These are phyloP conservation scores for Neopestalotiopsis sp. DNA, from an alignment of 2,329 filamentous ascomycete species.

Conservation along the genomic window DNA sequence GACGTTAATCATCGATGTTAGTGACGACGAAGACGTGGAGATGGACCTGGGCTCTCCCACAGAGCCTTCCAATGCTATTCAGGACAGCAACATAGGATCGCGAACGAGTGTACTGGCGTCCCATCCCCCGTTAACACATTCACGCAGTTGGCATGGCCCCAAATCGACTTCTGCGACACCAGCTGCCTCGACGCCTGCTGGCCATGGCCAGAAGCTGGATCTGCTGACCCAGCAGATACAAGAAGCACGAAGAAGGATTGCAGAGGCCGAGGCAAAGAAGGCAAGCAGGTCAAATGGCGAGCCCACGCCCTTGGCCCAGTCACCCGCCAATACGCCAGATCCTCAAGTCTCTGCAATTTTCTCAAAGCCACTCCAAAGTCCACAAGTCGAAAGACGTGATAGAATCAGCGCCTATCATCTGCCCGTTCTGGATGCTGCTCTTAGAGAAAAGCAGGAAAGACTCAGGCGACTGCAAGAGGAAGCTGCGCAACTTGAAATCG, in stretches of 20 bases:
- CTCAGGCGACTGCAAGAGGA: slow-evolving; percentile 53
- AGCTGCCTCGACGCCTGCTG: slow-evolving; percentile 41
- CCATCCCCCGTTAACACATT: slow-evolving; percentile 50
- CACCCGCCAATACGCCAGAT: slow-evolving; percentile 22
- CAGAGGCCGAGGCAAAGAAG: slow-evolving; percentile 62
- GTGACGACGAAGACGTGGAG: slow-evolving; percentile 72
- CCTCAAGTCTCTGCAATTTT: slow-evolving; percentile 21
- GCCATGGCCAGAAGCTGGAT: slow-evolving; percentile 33
- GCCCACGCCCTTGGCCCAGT: slow-evolving; percentile 23
- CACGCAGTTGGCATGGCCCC: slow-evolving; percentile 42
- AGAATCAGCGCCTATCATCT: slow-evolving; percentile 46
- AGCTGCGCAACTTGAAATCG: slow-evolving; percentile 53
- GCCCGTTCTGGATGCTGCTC: slow-evolving; percentile 42
- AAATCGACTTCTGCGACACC: slow-evolving; percentile 44
- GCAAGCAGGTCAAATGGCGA: slow-evolving; percentile 28
- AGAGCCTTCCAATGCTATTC: slow-evolving; percentile 44
- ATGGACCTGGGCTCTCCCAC: slow-evolving; percentile 69
- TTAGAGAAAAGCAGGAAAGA: slow-evolving; percentile 53
- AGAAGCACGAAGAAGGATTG: slow-evolving; percentile 63
- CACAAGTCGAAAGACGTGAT: slow-evolving; percentile 31
- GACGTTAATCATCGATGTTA: slow-evolving; percentile 81
- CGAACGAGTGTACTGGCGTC: slow-evolving; percentile 49
- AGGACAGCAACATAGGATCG: slow-evolving; percentile 34
- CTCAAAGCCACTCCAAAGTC: slow-evolving; percentile 23
- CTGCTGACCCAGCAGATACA: slow-evolving; percentile 57